Percentiles rank a stretch among this genome's conserved stretches.
Conservation (phyloP, 192 early-diverging fungal genomes). For the Geranomyces variabilis region DNA sequence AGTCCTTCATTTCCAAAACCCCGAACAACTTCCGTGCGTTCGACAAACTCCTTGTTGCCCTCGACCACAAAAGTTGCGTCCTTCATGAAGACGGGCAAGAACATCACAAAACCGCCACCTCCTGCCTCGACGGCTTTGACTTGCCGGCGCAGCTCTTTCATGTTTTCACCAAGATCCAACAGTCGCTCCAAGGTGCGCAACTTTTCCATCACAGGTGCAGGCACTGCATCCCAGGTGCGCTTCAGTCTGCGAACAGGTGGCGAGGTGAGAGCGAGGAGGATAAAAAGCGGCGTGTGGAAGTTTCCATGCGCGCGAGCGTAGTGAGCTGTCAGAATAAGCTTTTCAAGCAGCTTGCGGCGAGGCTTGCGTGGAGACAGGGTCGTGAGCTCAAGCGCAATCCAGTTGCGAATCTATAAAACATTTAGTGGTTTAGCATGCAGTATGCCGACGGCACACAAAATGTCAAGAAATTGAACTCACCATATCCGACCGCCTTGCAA, state of each 20-base stretch:
- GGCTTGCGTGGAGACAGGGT: slow-evolving; percentile 45
- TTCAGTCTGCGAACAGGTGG: slow-evolving; percentile 58
- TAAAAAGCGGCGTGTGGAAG: slow-evolving; percentile 69
- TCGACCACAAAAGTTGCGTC: slow-evolving; percentile 76
- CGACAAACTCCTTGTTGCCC: slow-evolving; percentile 55
- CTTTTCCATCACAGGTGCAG: slow-evolving; percentile 47
- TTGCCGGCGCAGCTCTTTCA: slow-evolving; percentile 61
- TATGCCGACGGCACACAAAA: not conserved
- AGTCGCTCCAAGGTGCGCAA: slow-evolving; percentile 59
- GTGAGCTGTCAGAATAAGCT: slow-evolving; percentile 60
- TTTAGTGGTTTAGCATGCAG: not conserved
- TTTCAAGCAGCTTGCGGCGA: slow-evolving; percentile 53
- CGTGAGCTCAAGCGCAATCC: slow-evolving; percentile 62
- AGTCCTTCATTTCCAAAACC: not conserved
- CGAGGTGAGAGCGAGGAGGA: slow-evolving; percentile 62
- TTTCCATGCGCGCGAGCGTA: slow-evolving; percentile 50
- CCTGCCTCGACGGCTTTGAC: slow-evolving; percentile 27
- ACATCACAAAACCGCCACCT: slow-evolving; percentile 46
- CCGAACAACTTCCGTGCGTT: not conserved
- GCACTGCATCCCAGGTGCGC: slow-evolving; percentile 61
- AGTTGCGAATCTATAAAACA: slow-evolving; percentile 42
- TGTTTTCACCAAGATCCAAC: slow-evolving; percentile 66
- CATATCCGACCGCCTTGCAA: slow-evolving; percentile 60
- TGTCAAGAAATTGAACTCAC: slow-evolving; percentile 23
- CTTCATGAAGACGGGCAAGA: slow-evolving; percentile 72